A percentile compares a stretch with the other conserved stretches of the same genome.
phyloP scores from a whole-genome alignment of 805 yeast genomes.

The Wickerhamomyces subpelliculosus region DNA sequence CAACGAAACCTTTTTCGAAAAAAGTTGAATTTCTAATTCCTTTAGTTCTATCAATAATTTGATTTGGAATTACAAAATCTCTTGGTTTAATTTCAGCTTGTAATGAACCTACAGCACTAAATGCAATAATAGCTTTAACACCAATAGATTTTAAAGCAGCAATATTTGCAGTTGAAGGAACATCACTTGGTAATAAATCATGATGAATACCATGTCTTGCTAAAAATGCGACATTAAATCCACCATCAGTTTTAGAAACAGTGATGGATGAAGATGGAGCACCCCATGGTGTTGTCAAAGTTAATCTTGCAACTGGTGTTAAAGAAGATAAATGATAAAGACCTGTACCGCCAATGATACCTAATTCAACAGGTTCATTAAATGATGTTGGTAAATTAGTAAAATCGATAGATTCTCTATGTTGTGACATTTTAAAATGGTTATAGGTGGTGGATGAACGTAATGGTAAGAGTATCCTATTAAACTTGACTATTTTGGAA shows the following conservation, averaged over 20 bases:
- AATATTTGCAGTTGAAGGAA: conserved; percentile 89
- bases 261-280: conserved; percentile 91
- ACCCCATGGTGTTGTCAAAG: conserved; percentile 95
- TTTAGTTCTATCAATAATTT: conserved; percentile 93
- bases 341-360: conserved; percentile 98
- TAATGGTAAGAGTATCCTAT: background rate
- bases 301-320: conserved; percentile 77
- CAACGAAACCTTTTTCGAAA: conserved; percentile 83
- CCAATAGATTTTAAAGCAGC: conserved; percentile 90
- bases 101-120: conserved; percentile 93
- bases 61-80: conserved; percentile 95
- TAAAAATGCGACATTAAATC: conserved; percentile 85
- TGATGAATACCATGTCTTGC: conserved; percentile 94
- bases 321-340: conserved; percentile 78
- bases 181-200: conserved; percentile 84
- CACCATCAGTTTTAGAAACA: conserved; percentile 66
- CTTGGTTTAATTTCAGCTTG: conserved; percentile 86
- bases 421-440: conserved; percentile 17
- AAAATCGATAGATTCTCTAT: conserved; percentile 14
- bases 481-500: background rate
- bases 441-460: background rate
- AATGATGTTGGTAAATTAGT: conserved; percentile 39
- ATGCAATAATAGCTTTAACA: conserved; percentile 83
- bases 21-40: conserved; percentile 89
- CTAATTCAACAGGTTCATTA: conserved; percentile 66